Percentiles rank a stretch among this genome's conserved stretches.
Conservation (phyloP, 768 basidiomycete genomes). For the Phlebiopsis gigantea region DNA sequence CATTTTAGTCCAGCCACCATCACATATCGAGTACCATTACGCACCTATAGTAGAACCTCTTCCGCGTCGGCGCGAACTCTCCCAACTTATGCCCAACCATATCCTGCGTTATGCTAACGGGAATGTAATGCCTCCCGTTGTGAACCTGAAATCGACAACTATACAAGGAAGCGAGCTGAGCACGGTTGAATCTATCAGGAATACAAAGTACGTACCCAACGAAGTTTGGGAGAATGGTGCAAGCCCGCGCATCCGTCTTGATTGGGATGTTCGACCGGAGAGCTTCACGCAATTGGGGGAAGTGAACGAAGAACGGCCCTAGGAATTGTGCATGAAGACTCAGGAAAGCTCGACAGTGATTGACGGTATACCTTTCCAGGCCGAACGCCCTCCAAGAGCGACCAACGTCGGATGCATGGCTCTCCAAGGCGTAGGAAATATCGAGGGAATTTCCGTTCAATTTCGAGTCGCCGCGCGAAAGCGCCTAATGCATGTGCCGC, state of each 20-base stretch:
- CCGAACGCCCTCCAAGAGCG: conserved; percentile 65
- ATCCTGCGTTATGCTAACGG: conserved; percentile 86
- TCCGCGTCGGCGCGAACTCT: conserved; percentile 89
- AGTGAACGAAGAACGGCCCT: conserved; percentile 96
- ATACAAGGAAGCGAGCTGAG: not conserved
- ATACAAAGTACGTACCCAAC: conserved; percentile 69
- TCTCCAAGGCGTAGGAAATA: not conserved
- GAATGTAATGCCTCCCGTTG: conserved; percentile 87
- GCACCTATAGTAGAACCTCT: conserved; percentile 81
- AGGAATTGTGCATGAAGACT: not conserved
- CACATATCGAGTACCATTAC: conserved; percentile 36
- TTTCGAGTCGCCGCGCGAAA: not conserved
- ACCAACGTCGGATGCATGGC: conserved; percentile 60
- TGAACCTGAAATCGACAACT: conserved; percentile 90
- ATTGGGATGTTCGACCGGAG: conserved; percentile 80
- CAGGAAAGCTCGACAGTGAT: not conserved
- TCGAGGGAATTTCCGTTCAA: not conserved
- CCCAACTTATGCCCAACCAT: conserved; percentile 99
- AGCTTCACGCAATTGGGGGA: conserved; percentile 82
- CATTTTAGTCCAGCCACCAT: not conserved
- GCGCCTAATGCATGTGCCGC: not conserved
- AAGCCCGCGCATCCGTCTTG: conserved; percentile 80
- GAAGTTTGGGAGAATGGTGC: conserved; percentile 93
- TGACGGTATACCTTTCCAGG: conserved; percentile 62
- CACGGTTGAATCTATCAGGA: not conserved